These are phyloP conservation scores for Obelidium mucronatum DNA, from an alignment of 192 early-diverging fungal genomes.

Conservation along the genomic window DNA sequence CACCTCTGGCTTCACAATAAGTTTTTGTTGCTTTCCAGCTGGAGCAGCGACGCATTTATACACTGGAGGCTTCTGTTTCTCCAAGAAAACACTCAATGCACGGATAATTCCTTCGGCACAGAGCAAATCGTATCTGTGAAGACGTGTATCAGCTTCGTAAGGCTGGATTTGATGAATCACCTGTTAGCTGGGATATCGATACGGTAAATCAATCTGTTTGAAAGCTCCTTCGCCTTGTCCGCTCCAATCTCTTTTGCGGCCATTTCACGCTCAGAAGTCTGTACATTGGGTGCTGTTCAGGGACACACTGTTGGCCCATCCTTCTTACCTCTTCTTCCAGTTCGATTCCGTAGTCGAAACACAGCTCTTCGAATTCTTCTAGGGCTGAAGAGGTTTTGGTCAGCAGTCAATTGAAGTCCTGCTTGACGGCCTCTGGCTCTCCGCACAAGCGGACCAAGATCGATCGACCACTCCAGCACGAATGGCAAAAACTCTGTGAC, in stretches of 20 bases:
- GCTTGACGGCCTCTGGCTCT: too few relatives aligned
- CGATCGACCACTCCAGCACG: too few relatives aligned
- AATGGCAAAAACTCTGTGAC: too few relatives aligned
- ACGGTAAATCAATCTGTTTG: constrained; percentile 84
- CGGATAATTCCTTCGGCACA: constrained; percentile 96
- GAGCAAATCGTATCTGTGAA: constrained; percentile 89
- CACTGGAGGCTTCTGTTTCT: constrained; percentile 69
- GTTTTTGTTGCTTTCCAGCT: constrained; percentile 62
- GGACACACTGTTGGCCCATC: background rate
- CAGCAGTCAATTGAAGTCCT: too few relatives aligned
- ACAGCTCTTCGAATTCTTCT: constrained; percentile 95
- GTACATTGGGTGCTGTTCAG: background rate
- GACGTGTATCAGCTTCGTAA: too few relatives aligned
- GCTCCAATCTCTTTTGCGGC: constrained; percentile 69
- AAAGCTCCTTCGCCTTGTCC: constrained; percentile 55
- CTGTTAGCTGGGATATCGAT: constrained; percentile 99
- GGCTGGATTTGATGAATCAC: too few relatives aligned
- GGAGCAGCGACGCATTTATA: constrained; percentile 71
- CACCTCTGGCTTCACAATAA: constrained; percentile 77
- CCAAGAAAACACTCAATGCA: constrained; percentile 86
- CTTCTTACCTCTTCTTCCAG: constrained; percentile 90
- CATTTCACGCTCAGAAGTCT: constrained; percentile 86
- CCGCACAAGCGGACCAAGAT: too few relatives aligned
- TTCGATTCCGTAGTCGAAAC: constrained; percentile 99
- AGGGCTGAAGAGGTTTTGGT: constrained; percentile 59